A percentile compares a stretch with the other conserved stretches of the same genome.
These are phyloP conservation scores for Gaeumannomyces tritici DNA, from an alignment of 2,329 filamentous ascomycete species.

Conservation along the genomic window DNA sequence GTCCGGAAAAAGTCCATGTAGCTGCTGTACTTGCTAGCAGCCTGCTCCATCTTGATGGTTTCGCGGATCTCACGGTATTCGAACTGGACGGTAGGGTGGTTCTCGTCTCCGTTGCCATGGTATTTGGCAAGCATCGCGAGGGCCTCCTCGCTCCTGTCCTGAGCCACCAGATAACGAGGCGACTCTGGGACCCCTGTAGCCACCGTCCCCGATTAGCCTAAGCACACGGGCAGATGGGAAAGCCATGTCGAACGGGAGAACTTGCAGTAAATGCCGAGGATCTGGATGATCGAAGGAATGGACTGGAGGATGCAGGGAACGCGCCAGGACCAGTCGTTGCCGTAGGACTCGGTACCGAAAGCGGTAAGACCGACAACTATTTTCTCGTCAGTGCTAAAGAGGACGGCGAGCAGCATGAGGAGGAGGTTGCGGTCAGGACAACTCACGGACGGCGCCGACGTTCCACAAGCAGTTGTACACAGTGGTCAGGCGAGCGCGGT, in stretches of 20 bases:
- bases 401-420: too few relatives aligned
- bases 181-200: conserved; percentile 27
- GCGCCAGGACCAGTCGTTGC: conserved; percentile 32
- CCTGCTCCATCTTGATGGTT: conserved; percentile 31
- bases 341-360: conserved; percentile 31
- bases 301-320: conserved; percentile 4
- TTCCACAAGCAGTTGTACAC: conserved; percentile 6
- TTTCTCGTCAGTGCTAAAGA: background rate
- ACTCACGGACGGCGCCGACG: conserved; percentile 8
- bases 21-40: conserved; percentile 15
- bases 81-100: background rate
- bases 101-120: conserved; percentile 21
- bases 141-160: conserved; percentile 5
- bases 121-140: conserved; percentile 18
- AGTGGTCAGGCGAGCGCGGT: conserved; percentile 5
- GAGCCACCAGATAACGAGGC: conserved; percentile 24
- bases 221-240: background rate
- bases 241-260: background rate
- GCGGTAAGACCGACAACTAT: conserved; percentile 34
- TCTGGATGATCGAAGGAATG: conserved; percentile 24
- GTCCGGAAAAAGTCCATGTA: conserved; percentile 26
- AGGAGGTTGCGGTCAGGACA: background rate
- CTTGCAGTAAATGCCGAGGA: conserved; percentile 10
- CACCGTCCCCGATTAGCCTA: conserved; percentile 7
- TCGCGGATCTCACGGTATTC: conserved; percentile 37